These are phyloP conservation scores for Trifolium dubium DNA, from an alignment of 306 rosid genomes.

Conservation along the genomic window DNA sequence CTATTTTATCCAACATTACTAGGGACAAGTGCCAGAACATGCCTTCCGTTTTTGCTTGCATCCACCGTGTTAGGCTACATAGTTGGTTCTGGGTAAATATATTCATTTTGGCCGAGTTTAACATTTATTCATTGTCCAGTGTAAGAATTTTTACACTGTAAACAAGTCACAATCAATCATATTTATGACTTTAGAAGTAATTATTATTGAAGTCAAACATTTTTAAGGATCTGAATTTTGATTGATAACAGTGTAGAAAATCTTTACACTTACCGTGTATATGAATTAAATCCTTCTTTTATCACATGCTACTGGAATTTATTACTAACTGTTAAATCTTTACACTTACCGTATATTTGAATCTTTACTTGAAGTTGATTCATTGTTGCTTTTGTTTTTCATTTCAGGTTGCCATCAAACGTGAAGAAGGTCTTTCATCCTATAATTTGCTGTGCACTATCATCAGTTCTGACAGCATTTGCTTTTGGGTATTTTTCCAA, in stretches of 20 bases:
- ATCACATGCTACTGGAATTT: slow-evolving; percentile 9
- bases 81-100: slow-evolving; percentile 82
- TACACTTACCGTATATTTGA: too few species aligned
- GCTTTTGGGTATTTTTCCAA: slow-evolving; percentile 78
- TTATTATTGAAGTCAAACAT: not conserved
- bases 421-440: slow-evolving; percentile 93
- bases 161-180: not conserved
- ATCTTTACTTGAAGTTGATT: slow-evolving; percentile 10
- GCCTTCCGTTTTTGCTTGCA: slow-evolving; percentile 94
- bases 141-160: not conserved
- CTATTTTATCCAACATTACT: slow-evolving; percentile 68
- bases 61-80: slow-evolving; percentile 90
- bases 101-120: slow-evolving; percentile 32
- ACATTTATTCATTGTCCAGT: not conserved
- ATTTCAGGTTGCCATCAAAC: slow-evolving; percentile 72
- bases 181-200: not conserved
- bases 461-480: slow-evolving; percentile 81
- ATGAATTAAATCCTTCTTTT: not conserved
- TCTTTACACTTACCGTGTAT: not conserved
- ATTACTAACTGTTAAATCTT: not conserved
- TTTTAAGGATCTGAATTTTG: not conserved
- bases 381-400: slow-evolving; percentile 15
- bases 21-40: slow-evolving; percentile 90
- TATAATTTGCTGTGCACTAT: slow-evolving; percentile 81
- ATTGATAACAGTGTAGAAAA: not conserved